Evolutionary conservation across 768 basidiomycete species (phyloP), one percentile per base, ranked within the genome.

Genomic region (Cyclocybe aegerita): DNA sequence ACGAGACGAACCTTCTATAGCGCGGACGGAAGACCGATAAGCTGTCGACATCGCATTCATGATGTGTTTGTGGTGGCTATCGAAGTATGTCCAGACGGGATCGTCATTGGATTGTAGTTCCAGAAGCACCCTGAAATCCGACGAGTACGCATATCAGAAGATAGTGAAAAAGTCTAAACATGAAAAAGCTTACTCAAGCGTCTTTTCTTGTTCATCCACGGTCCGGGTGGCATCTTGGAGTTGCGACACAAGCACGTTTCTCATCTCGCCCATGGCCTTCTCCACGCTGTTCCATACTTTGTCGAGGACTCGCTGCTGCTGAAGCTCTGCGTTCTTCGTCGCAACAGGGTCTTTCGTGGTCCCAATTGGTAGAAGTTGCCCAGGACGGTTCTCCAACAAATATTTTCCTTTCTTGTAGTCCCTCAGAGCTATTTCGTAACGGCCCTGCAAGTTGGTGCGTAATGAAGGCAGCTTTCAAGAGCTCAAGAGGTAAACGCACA

Each of bases 331-430:
- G 2, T 72, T 63, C 7, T 72, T 67, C 9, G 73, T 73, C 4
- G 69, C 63, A 50, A 74, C 75, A 30, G 76, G 78, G 53, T 86
- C 85, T 59, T 83, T 86, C 9, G 77, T 69, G 7, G 75, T 77
- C 31, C 81, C 86, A 14, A 83, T 76, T 2, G 93, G 88, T 2
- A 92, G 73, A 2, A 93, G 74, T 62, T 93, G 93, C 0, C 86
- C 88, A 0, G 94, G 91, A n/a, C 92, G 83, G 7, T 90, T 87
- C 61, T 94, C 90, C 39, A 96, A 78, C 29, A 98, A 74, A 67
- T 89, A 86, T 56, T 93, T 92, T 15, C 96, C 97, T 67, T 97
- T 98, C 72, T 96, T 96, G 75, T 98, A 99, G 58, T 97, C 94
- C 14, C 93, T 83, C 62, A 99, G 75, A 0, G 95, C 96, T 32